Evolutionary conservation across 2,329 filamentous ascomycete species (phyloP).

Genomic region (Aspergillus chevalieri): DNA sequence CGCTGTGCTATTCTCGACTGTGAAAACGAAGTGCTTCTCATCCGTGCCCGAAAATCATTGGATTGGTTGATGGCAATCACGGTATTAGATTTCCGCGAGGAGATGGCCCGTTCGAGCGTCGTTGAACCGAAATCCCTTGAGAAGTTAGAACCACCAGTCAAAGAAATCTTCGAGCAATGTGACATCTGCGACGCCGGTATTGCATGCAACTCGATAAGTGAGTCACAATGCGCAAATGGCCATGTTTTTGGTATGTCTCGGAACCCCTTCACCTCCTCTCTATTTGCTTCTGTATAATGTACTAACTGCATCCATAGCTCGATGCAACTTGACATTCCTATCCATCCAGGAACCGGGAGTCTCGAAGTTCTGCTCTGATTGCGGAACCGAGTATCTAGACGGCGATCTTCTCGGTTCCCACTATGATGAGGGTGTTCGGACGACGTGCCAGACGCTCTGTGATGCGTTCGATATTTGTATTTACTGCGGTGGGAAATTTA

Average conservation of each 20-base stretch:
- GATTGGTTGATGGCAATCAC: slow-evolving; percentile 21
- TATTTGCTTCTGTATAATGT: not conserved
- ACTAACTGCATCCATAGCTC: slow-evolving; percentile 25
- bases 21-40: slow-evolving; percentile 16
- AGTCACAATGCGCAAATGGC: slow-evolving; percentile 45
- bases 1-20: slow-evolving; percentile 30
- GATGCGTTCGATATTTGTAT: slow-evolving; percentile 31
- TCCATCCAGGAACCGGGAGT: slow-evolving; percentile 50
- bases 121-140: slow-evolving; percentile 20
- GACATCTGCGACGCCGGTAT: slow-evolving; percentile 47
- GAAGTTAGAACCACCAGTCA: slow-evolving; percentile 15
- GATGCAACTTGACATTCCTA: slow-evolving; percentile 50
- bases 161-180: slow-evolving; percentile 43
- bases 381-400: slow-evolving; percentile 44
- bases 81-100: slow-evolving; percentile 26
- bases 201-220: slow-evolving; percentile 41
- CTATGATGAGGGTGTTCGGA: slow-evolving; percentile 12
- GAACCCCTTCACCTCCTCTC: not conserved
- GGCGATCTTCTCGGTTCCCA: slow-evolving; percentile 31
- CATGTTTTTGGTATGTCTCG: slow-evolving; percentile 44
- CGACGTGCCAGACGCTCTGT: slow-evolving; percentile 18
- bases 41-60: slow-evolving; percentile 19
- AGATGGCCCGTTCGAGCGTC: slow-evolving; percentile 16
- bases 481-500: slow-evolving; percentile 32
- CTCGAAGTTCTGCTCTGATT: slow-evolving; percentile 51